A percentile compares a stretch with the other conserved stretches of the same genome.
phyloP scores from a whole-genome alignment of 2,329 filamentous ascomycete species.

The Trichoderma atroviride region DNA sequence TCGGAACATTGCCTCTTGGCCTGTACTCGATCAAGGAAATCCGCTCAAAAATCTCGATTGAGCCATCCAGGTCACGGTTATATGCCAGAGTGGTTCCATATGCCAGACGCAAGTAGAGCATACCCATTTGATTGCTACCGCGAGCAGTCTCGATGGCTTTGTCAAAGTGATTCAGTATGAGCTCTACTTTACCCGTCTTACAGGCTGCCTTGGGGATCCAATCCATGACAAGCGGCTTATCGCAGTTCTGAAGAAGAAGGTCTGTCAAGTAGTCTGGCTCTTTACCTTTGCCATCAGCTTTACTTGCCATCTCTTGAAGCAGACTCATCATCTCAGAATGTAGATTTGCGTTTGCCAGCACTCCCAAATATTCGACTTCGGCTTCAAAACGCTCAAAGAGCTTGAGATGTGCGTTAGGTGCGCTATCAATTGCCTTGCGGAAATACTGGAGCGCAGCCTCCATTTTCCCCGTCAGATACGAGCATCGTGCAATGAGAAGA shows the following conservation, averaged over 20 bases:
- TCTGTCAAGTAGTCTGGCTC: conserved; percentile 39
- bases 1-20: conserved; percentile 44
- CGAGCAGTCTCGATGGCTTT: conserved; percentile 40
- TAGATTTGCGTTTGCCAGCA: conserved; percentile 43
- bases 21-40: conserved; percentile 45
- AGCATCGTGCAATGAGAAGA: conserved; percentile 43
- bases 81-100: conserved; percentile 43
- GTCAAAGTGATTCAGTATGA: conserved; percentile 38
- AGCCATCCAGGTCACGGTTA: conserved; percentile 40
- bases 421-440: conserved; percentile 41
- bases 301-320: conserved; percentile 39
- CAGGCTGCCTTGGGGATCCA: conserved; percentile 47
- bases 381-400: conserved; percentile 43
- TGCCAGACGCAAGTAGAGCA: conserved; percentile 44
- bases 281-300: conserved; percentile 32
- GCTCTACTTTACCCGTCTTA: conserved; percentile 38
- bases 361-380: conserved; percentile 42
- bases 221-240: conserved; percentile 40
- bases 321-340: conserved; percentile 42
- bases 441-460: conserved; percentile 43
- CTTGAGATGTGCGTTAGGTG: conserved; percentile 34
- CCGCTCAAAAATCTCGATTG: conserved; percentile 41
- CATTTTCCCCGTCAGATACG: conserved; percentile 38
- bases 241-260: conserved; percentile 42
- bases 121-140: conserved; percentile 41